Conservation (phyloP, 495 filamentous ascomycete genomes). For the Talaromyces wortmannii region DNA sequence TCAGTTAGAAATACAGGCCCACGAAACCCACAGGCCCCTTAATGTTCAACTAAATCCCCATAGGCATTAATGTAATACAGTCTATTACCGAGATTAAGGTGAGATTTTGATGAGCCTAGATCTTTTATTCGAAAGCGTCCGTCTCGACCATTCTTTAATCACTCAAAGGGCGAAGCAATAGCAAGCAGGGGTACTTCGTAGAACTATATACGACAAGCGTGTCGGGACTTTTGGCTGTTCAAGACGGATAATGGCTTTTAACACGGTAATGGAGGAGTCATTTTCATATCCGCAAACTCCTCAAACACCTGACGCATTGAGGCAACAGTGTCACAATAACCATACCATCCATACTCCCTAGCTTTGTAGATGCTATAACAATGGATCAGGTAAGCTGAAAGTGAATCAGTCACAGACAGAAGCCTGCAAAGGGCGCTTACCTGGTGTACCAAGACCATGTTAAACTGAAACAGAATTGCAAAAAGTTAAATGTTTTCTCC, state of each 20-base stretch:
- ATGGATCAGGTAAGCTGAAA: slow-evolving; percentile 2
- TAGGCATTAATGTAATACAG: background rate
- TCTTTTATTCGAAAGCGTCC: background rate
- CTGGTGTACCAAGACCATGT: slow-evolving; percentile 4
- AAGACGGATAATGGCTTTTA: slow-evolving; percentile 1
- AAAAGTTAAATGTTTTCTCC: slow-evolving; percentile 1
- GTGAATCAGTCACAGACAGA: background rate
- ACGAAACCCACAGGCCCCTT: background rate
- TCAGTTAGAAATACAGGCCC: background rate
- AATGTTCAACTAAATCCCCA: background rate
- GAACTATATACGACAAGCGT: slow-evolving; percentile 1
- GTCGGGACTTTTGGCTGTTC: background rate
- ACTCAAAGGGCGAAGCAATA: slow-evolving; percentile 3
- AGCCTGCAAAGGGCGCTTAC: slow-evolving; percentile 1
- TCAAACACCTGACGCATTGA: slow-evolving; percentile 2
- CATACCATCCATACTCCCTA: slow-evolving; percentile 4
- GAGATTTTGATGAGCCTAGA: slow-evolving; percentile 1
- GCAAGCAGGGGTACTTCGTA: slow-evolving; percentile 1
- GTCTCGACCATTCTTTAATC: slow-evolving; percentile 2
- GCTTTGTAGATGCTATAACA: slow-evolving; percentile 3
- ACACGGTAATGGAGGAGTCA: slow-evolving; percentile 2
- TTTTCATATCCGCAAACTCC: slow-evolving; percentile 4
- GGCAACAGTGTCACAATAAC: slow-evolving; percentile 3
- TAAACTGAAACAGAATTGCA: slow-evolving; percentile 4
- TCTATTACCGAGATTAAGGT: background rate